Evolutionary conservation across 805 yeast species (phyloP), one percentile per base, ranked within the genome.

Genomic region (Grigorovia humatica): DNA sequence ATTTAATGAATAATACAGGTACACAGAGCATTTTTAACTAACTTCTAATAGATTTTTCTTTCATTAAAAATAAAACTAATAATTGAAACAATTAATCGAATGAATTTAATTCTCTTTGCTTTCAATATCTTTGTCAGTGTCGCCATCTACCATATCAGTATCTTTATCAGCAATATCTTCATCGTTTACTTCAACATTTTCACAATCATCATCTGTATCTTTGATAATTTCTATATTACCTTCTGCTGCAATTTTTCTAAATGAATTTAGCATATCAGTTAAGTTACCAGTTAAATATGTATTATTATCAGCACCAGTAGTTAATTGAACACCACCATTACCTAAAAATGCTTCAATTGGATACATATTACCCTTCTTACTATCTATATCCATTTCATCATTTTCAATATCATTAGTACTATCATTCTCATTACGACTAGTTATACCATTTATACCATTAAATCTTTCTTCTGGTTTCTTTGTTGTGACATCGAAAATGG

Each of bases 241-340:
- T 30, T 67, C 68, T 19, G 61, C 59, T 11, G 62, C 64, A 49
- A 70, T 69, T 35, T 69, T 73, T 41, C 75, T 74, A 44, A 74
- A 59, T 8, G 77, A 72, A 27, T 81, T 81, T 60, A 82, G 70
- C 59, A 82, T 75, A n/a, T 82, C 78, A 51, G 80, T 78, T 23
- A 84, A 71, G 5, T 80, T 79, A 60, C 80, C 84, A 56, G 80
- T 73, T 61, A 80, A 80, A 29, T 2, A 29, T 27, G 49, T 32
- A 18, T 17, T 12, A 7, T 18, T 8, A 9, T 17, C 29, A n/a
- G 27, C 9, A 18, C 17, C 27, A 56, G 78, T 78, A 51, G 78
- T 75, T 49, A 80, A 61, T 11, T 58, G 54, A 38, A 60, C 56
- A 48, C 62, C 53, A n/a, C 59, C 55, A 35, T 59, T 52, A n/a